phyloP scores from a whole-genome alignment of 176 grass and related monocot genomes.

The Cocos nucifera region DNA sequence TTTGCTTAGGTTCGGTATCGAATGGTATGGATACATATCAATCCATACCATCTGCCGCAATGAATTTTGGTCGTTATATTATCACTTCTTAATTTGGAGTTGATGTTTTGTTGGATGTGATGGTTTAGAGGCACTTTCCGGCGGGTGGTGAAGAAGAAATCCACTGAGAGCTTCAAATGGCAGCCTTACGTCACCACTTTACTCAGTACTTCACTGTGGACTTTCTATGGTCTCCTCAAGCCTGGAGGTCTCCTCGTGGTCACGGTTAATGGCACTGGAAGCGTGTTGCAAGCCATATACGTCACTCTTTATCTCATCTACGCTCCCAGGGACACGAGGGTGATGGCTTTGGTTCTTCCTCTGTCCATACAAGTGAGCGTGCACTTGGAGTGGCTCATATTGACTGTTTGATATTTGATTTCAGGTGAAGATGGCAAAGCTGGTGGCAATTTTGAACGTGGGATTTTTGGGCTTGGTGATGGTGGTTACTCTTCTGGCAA shows the following conservation, averaged over 20 bases:
- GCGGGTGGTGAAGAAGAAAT: slow-evolving; percentile 5
- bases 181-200: slow-evolving; percentile 2
- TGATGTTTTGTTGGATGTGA: neutral
- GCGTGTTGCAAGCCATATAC: slow-evolving; percentile 5
- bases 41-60: too few relatives aligned
- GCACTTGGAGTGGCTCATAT: neutral
- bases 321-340: neutral
- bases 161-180: slow-evolving; percentile 3
- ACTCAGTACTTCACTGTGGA: slow-evolving; percentile 3
- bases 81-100: too few relatives aligned
- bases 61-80: too few relatives aligned
- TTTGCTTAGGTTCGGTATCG: too few relatives aligned
- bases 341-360: neutral
- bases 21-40: too few relatives aligned
- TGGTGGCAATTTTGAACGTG: slow-evolving; percentile 34
- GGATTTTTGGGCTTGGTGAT: slow-evolving; percentile 41
- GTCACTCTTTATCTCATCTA: slow-evolving; percentile 8
- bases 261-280: slow-evolving; percentile 3
- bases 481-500: slow-evolving; percentile 18
- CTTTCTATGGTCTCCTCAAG: slow-evolving; percentile 7
- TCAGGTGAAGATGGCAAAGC: slow-evolving; percentile 30
- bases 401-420: neutral
- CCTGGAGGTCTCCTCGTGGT: slow-evolving; percentile 7
- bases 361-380: neutral
- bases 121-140: neutral